These are phyloP conservation scores for Aureobasidium sp. DNA, from an alignment of 2,329 filamentous ascomycete species.

Conservation along the genomic window DNA sequence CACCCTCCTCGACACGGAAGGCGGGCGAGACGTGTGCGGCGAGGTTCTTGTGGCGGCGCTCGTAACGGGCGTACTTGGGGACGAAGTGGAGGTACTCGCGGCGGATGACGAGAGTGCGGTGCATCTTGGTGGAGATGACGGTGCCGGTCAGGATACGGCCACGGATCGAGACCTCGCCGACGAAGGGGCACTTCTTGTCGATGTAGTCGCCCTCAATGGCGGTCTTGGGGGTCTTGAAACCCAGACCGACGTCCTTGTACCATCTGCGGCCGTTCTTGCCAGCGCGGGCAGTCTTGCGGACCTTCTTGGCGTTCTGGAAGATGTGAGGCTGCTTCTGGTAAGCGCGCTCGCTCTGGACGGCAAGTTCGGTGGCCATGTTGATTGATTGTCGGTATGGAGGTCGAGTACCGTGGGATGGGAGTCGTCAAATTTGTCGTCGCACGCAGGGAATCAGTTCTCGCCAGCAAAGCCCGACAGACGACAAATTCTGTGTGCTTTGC, in stretches of 20 bases:
- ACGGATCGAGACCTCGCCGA: slow-evolving; percentile 97
- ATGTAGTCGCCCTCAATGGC: slow-evolving; percentile 99
- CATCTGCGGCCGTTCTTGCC: slow-evolving; percentile 92
- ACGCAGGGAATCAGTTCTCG: neutral
- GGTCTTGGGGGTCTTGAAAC: slow-evolving; percentile 96
- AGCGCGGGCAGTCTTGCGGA: slow-evolving; percentile 69
- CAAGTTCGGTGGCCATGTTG: slow-evolving; percentile 96
- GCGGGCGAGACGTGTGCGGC: slow-evolving; percentile 97
- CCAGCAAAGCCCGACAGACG: neutral
- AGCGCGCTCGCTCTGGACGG: slow-evolving; percentile 99
- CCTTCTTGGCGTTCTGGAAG: slow-evolving; percentile 96
- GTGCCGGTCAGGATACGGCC: slow-evolving; percentile 99
- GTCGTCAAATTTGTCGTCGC: slow-evolving; percentile 16
- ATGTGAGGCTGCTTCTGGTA: slow-evolving; percentile 99
- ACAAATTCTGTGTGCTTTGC: no score
- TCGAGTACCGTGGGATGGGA: slow-evolving; percentile 11
- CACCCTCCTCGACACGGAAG: slow-evolving; percentile 99
- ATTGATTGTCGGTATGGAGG: slow-evolving; percentile 26
- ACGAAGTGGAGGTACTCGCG: slow-evolving; percentile 99
- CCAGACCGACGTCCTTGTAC: slow-evolving; percentile 99
- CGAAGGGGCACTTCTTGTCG: slow-evolving; percentile 99
- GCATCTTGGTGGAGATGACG: slow-evolving; percentile 99
- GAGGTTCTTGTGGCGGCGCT: slow-evolving; percentile 99
- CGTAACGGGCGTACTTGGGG: slow-evolving; percentile 99
- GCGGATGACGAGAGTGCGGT: slow-evolving; percentile 98